Percentiles rank a stretch among this genome's conserved stretches.
Conservation (phyloP, 164 flowering plant genomes). For the Kalanchoe fedtschenkoi region DNA sequence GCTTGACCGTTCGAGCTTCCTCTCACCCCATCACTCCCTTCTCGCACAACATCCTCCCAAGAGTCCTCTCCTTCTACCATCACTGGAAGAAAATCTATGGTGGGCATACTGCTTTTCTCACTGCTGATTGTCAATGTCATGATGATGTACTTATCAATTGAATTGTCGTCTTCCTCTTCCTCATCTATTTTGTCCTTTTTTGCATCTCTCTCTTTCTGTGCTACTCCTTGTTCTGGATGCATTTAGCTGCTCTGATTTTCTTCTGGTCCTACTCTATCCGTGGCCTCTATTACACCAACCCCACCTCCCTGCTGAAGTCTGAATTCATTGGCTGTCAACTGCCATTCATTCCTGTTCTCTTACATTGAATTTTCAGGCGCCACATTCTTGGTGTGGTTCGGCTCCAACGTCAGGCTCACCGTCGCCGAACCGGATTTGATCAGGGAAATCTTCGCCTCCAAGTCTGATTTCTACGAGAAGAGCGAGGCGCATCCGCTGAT, state of each 20-base stretch:
- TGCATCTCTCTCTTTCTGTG: no score
- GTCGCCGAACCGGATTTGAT: conserved; percentile 89
- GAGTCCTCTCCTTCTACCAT: conserved; percentile 92
- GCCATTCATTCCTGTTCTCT: no score
- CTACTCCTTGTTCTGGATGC: no score
- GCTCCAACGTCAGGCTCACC: conserved; percentile 79
- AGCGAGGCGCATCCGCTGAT: conserved; percentile 78
- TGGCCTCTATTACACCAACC: no score
- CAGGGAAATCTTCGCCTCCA: conserved; percentile 67
- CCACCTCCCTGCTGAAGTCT: no score
- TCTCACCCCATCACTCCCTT: conserved; percentile 65
- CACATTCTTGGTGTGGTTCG: conserved; percentile 92
- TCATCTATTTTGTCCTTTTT: not conserved
- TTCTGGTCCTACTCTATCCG: not conserved
- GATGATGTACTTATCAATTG: no score
- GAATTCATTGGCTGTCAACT: no score
- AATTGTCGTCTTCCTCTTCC: not conserved
- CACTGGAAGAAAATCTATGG: conserved; percentile 99
- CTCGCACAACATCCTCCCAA: conserved; percentile 90
- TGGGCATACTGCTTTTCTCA: conserved; percentile 17
- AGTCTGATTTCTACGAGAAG: conserved; percentile 77
- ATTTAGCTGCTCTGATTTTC: not conserved
- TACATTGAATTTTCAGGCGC: conserved; percentile 37
- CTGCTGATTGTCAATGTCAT: no score
- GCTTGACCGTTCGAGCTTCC: conserved; percentile 64